Base-by-base conservation (phyloP, 176 grass and related monocot genomes). In the Poa annua region DNA sequence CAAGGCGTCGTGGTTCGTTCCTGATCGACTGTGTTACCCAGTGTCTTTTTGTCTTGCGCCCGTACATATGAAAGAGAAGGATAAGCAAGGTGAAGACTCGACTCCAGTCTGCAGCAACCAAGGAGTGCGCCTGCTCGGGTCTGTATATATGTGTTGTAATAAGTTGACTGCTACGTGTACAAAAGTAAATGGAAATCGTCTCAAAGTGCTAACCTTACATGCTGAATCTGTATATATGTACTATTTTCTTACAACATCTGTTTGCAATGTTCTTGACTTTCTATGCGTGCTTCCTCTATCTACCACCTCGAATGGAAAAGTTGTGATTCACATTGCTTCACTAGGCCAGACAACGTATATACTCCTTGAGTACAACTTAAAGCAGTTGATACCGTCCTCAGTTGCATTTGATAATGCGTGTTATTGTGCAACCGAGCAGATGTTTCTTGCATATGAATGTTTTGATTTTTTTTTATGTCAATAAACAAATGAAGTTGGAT, bases 1-100 rank as follows among this genome's bases (percentile, higher is more conserved):
- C 88, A 91, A 93, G 79, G 87, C 71, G 87, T 93, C 51, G 83
- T 86, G 71, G 85, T 97, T 82, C 90, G 87, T 62, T 63, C 91
- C 74, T 94, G 75, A 90, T 48, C 21, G 0, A 44, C 63, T 20
- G 70, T 75, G 42, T 72, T 17, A 66, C 80, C 50, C 35, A 12
- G 69, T 83, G 21, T 81, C 70, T 38, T 39, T 86, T 82, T 86
- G 76, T 53, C 19, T 85, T 82, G 68, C 59, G 39, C 9, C 13
- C 56, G 74, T 80, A 87, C 56, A 80, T 88, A 86, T 87, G 74
- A 61, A 89, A 49, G 74, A 39, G 62, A 70, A 74, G 76, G 81
- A 56, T 20, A 60, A 68, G 66, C 74, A 83, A 41, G 57, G 36
- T 84, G 81, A 81, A 77, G 74, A 77, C 39, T 70, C 81, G 25